A percentile compares a stretch with the other conserved stretches of the same genome.
phyloP scores from a whole-genome alignment of 441 rosid genomes.

The Adansonia madagascariensis region DNA sequence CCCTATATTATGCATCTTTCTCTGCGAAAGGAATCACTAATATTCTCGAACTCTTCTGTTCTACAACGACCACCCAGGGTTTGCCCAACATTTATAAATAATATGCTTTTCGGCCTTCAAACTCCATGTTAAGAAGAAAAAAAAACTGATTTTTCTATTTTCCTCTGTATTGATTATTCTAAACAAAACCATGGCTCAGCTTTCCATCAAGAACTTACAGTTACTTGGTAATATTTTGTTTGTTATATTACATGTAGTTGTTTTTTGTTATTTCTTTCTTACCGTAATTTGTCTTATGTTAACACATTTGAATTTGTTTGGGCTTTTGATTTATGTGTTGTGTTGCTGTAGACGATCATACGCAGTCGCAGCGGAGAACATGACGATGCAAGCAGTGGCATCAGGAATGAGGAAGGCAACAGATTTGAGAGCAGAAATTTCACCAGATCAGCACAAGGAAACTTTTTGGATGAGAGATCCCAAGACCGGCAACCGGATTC shows the following conservation, averaged over 20 bases:
- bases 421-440: conserved; percentile 22
- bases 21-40: conserved; percentile 5
- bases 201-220: conserved; percentile 30
- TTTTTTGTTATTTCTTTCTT: not conserved
- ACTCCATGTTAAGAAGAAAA: not conserved
- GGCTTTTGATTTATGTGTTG: not conserved
- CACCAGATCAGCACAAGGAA: conserved; percentile 14
- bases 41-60: conserved; percentile 12
- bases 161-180: not conserved
- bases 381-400: not conserved
- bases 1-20: not conserved
- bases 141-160: not conserved
- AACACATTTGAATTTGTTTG: not conserved
- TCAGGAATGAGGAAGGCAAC: conserved; percentile 24
- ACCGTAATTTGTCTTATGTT: not conserved
- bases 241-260: not conserved
- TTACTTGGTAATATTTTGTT: conserved; percentile 28
- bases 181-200: conserved; percentile 31
- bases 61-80: not conserved
- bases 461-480: conserved; percentile 63
- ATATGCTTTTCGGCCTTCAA: not conserved
- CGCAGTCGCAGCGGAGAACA: not conserved
- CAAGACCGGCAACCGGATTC: conserved; percentile 62
- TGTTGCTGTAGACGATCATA: conserved; percentile 7
- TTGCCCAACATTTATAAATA: not conserved